These are phyloP conservation scores for Meyerozyma athensensis DNA, from an alignment of 1,139 yeast species.

Conservation along the genomic window DNA sequence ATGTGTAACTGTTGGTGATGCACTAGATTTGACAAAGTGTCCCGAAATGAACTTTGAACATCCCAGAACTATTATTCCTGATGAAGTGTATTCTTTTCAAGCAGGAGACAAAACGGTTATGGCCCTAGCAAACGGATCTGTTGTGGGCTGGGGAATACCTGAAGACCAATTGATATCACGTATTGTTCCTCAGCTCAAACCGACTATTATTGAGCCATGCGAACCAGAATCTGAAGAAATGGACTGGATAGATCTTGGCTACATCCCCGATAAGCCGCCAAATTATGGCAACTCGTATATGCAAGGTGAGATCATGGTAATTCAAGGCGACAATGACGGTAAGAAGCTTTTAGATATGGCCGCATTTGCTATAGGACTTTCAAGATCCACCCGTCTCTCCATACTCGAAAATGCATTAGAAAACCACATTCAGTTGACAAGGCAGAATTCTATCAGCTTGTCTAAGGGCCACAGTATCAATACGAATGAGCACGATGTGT, in stretches of 20 bases:
- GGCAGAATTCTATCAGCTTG: conserved; percentile 58
- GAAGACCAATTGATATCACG: conserved; percentile 44
- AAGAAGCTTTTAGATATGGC: conserved; percentile 68
- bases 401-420: conserved; percentile 72
- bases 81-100: conserved; percentile 55
- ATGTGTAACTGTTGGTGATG: conserved; percentile 66
- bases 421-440: conserved; percentile 56
- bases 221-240: conserved; percentile 74
- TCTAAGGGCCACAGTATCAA: conserved; percentile 59
- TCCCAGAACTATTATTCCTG: conserved; percentile 52
- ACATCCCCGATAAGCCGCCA: conserved; percentile 20
- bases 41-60: conserved; percentile 31
- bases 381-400: conserved; percentile 81
- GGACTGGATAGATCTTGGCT: conserved; percentile 63
- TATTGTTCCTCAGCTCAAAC: conserved; percentile 45
- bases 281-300: conserved; percentile 37
- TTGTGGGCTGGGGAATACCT: conserved; percentile 76
- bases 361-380: conserved; percentile 83
- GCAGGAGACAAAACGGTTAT: conserved; percentile 45
- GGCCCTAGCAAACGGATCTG: conserved; percentile 65
- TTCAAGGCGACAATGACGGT: conserved; percentile 45
- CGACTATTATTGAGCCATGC: conserved; percentile 35
- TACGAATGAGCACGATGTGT: conserved; percentile 57
- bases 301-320: conserved; percentile 66
- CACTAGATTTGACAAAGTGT: conserved; percentile 50